phyloP scores from a whole-genome alignment of 169 alveolate genomes.

The Plasmodium chabaudi region DNA sequence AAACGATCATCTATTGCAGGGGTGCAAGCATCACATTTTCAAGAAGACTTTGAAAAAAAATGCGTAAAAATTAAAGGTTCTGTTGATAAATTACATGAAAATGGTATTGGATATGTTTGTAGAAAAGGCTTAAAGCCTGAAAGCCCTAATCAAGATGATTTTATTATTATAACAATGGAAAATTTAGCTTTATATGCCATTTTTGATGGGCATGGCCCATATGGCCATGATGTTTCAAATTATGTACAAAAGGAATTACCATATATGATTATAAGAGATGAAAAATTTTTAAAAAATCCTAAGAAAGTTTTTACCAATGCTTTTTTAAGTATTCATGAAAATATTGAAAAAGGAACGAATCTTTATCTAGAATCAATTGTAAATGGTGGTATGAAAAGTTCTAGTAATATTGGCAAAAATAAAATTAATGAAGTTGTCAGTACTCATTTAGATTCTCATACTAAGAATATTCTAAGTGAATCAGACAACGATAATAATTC shows the following conservation, averaged over 20 bases:
- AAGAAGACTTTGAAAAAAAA: conserved; percentile 76
- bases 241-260: conserved; percentile 87
- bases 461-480: not conserved
- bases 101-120: conserved; percentile 88
- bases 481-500: conserved; percentile 2
- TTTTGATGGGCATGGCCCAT: conserved; percentile 94
- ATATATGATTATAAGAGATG: conserved; percentile 61
- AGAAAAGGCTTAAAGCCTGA: conserved; percentile 92
- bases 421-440: not conserved
- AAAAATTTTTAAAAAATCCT: conserved; percentile 70
- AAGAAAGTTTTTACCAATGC: conserved; percentile 69
- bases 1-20: conserved; percentile 75
- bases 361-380: conserved; percentile 35
- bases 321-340: conserved; percentile 64
- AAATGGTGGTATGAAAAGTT: not conserved
- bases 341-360: conserved; percentile 40
- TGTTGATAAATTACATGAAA: conserved; percentile 60
- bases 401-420: not conserved
- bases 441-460: conserved; percentile 6
- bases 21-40: conserved; percentile 75
- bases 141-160: conserved; percentile 92
- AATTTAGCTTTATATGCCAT: conserved; percentile 87
- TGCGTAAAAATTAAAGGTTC: conserved; percentile 75
- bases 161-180: conserved; percentile 79
- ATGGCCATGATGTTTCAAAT: conserved; percentile 90